Evolutionary conservation across 2,329 filamentous ascomycete genomes (phyloP).

Genomic region (Paecilomyces fulvus): DNA sequence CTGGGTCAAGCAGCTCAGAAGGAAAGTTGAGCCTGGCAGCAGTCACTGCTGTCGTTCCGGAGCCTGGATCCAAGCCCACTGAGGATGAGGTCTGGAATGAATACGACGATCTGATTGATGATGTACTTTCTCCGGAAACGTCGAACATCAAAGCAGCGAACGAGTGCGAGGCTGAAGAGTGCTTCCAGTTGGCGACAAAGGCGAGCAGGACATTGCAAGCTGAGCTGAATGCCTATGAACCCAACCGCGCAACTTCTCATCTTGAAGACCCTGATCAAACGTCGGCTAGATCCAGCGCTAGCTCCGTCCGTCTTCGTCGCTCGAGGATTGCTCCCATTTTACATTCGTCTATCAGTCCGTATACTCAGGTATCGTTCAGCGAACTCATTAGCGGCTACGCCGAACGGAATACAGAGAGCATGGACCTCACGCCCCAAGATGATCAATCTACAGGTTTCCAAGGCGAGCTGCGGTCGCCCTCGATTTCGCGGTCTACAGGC

Average conservation of each 20-base stretch:
- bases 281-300: constrained; percentile 18
- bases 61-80: constrained; percentile 51
- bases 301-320: constrained; percentile 38
- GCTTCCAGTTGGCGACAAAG: constrained; percentile 29
- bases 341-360: constrained; percentile 41
- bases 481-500: constrained; percentile 13
- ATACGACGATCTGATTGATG: constrained; percentile 80
- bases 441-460: constrained; percentile 13
- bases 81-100: constrained; percentile 94
- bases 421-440: constrained; percentile 12
- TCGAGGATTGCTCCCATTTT: constrained; percentile 45
- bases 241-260: constrained; percentile 1
- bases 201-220: constrained; percentile 32
- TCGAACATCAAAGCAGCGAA: constrained; percentile 10
- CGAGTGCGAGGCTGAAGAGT: constrained; percentile 13
- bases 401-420: constrained; percentile 18
- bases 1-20: constrained; percentile 56
- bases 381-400: constrained; percentile 47
- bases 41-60: constrained; percentile 59
- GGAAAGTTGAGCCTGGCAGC: constrained; percentile 51
- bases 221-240: constrained; percentile 18
- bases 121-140: constrained; percentile 42
- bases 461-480: constrained; percentile 18
- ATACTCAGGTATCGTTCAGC: constrained; percentile 45
- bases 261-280: neutral